Base-by-base conservation (phyloP, 2,329 filamentous ascomycete genomes). In the Clonostachys sp. region DNA sequence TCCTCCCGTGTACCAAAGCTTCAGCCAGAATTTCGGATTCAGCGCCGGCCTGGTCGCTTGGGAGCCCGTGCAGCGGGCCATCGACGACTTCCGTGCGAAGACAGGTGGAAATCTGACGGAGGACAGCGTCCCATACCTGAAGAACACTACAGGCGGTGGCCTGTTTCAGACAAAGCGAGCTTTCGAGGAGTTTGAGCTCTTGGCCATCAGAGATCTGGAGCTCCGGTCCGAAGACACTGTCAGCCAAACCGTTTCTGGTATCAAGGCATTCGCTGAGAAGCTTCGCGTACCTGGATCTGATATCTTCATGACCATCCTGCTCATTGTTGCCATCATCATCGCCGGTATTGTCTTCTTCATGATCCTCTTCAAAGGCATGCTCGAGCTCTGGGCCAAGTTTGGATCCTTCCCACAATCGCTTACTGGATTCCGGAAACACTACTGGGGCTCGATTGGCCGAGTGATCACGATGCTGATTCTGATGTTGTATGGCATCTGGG, bases 291-390 rank as follows among this genome's bases (percentile, higher is more conserved):
- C 94, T 16, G 81, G 87, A 56, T 84, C 88, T 44, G 95, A 96
- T 70, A 91, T 90, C 2, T 97, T 97, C 72, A 95, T 99, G 91
- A 96, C 90, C 0, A 84, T 96, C 5, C 78, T 97, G 2, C 74
- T 97, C 45, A 74, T 96, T 50, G 92, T 96, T 51, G 89, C 90
- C 52, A 94, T 96, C 54, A 77, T 95, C 45, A 81, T 97, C 53
- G 91, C 84, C 5, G 80, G 81, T 34, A 92, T 96, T 54, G 86
- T 88, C 41, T 87, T 96, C 20, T 83, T 88, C 24, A 91, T 97
- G 55, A 75, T 97, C 30, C 78, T 97, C 6, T 79, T 95, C 68
- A 99, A 97, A 73, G 83, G 95, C 49, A 82, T 96, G 45, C 80
- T 99, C 45, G 94, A 97, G 68, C 74, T 83, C 38, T 96, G 92